Evolutionary conservation across 805 yeast species (phyloP).

Genomic region (Helenozyma baotianmanensis): DNA sequence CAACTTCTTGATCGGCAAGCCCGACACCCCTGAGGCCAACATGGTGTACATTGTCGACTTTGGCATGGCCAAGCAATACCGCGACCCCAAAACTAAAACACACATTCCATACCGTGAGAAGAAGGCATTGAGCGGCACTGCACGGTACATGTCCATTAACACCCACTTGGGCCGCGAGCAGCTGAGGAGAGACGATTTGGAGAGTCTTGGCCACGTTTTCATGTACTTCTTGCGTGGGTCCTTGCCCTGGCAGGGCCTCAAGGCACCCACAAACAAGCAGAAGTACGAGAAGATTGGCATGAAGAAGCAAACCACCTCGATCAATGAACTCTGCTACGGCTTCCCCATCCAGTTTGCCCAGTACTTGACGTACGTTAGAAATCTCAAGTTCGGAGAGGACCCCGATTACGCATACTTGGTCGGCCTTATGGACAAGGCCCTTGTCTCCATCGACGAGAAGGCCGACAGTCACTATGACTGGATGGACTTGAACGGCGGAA

Average conservation of each 20-base stretch:
- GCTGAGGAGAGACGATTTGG: constrained; percentile 93
- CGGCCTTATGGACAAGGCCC: constrained; percentile 69
- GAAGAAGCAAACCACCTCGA: constrained; percentile 85
- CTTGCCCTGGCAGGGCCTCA: constrained; percentile 97
- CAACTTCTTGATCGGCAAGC: constrained; percentile 89
- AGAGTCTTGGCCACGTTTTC: constrained; percentile 94
- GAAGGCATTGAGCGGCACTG: constrained; percentile 94
- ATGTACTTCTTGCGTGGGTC: constrained; percentile 92
- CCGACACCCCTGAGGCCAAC: constrained; percentile 78
- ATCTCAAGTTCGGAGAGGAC: constrained; percentile 84
- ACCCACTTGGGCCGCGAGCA: constrained; percentile 98
- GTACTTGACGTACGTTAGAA: constrained; percentile 83
- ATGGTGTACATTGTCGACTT: constrained; percentile 88
- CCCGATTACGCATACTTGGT: constrained; percentile 92
- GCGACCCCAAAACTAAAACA: constrained; percentile 92
- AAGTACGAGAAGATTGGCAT: constrained; percentile 97
- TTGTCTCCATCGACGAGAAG: constrained; percentile 62
- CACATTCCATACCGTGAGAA: constrained; percentile 97
- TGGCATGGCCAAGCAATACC: constrained; percentile 97
- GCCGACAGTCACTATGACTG: constrained; percentile 95
- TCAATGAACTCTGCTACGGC: constrained; percentile 81
- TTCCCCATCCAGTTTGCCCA: constrained; percentile 91
- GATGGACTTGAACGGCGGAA: constrained; percentile 94
- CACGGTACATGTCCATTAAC: constrained; percentile 97
- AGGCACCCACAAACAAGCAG: constrained; percentile 96